phyloP scores from a whole-genome alignment of 495 filamentous ascomycete genomes.

The Immersiella caudata region DNA sequence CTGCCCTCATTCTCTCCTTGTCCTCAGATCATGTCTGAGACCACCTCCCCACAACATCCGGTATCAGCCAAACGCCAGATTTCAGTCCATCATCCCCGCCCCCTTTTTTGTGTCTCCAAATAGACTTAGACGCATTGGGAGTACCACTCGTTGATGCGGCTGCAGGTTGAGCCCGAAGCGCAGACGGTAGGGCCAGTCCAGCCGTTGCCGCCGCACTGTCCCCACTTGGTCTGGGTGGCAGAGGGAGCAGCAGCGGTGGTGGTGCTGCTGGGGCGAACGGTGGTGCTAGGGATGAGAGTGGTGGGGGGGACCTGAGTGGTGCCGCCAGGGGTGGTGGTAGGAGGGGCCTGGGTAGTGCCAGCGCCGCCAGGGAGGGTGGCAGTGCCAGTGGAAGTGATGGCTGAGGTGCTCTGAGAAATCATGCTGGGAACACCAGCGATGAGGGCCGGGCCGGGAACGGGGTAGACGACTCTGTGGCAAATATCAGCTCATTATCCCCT shows the following conservation, averaged over 20 bases:
- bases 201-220: constrained; percentile 35
- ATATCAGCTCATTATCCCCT: too few relatives aligned
- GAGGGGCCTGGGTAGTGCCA: constrained; percentile 32
- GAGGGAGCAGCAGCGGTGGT: constrained; percentile 36
- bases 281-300: constrained; percentile 33
- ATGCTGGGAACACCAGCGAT: constrained; percentile 46
- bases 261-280: constrained; percentile 32
- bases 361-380: constrained; percentile 39
- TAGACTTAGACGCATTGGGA: neutral
- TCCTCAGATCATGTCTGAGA: neutral
- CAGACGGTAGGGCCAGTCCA: constrained; percentile 7
- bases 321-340: constrained; percentile 21
- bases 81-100: neutral
- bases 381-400: constrained; percentile 38
- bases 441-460: constrained; percentile 58
- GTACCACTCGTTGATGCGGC: constrained; percentile 1
- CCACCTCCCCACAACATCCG: neutral
- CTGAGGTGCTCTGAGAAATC: constrained; percentile 40
- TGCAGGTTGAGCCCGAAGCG: constrained; percentile 3
- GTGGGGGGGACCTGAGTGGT: constrained; percentile 31
- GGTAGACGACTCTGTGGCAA: constrained; percentile 54
- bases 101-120: neutral
- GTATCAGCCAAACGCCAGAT: neutral
- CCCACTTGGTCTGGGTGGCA: constrained; percentile 46
- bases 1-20: neutral